Conservation (phyloP, 345 rosid genomes). For the Pelargonium nanum region DNA sequence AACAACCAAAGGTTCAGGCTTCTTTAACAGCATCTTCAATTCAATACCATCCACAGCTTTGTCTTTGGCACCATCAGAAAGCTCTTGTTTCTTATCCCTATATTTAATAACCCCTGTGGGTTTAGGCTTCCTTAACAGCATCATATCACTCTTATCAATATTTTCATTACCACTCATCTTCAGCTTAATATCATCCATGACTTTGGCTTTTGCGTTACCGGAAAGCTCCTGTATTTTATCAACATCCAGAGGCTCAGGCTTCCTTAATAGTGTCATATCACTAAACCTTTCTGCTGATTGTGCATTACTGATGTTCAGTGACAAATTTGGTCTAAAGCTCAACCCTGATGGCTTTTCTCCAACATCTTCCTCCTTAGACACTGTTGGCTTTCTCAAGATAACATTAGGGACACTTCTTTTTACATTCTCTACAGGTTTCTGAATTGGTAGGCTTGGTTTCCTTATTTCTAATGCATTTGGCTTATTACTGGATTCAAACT, state of each 20-base stretch:
- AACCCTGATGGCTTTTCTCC: slow-evolving; percentile 48
- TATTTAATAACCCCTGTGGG: slow-evolving; percentile 12
- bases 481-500: slow-evolving; percentile 35
- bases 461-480: slow-evolving; percentile 22
- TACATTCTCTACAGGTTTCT: slow-evolving; percentile 25
- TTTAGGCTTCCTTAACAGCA: slow-evolving; percentile 23
- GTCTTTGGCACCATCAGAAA: slow-evolving; percentile 12
- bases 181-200: slow-evolving; percentile 5
- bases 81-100: slow-evolving; percentile 17
- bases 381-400: slow-evolving; percentile 65
- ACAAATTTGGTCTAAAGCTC: slow-evolving; percentile 57
- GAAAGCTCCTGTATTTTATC: slow-evolving; percentile 20
- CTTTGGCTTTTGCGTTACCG: too few species aligned
- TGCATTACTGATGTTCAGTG: slow-evolving; percentile 48
- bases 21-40: slow-evolving; percentile 3
- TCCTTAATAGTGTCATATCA: slow-evolving; percentile 70
- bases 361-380: slow-evolving; percentile 42
- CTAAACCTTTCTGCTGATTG: slow-evolving; percentile 50
- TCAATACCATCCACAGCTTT: slow-evolving; percentile 6
- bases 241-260: slow-evolving; percentile 19
- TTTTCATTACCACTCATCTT: too few species aligned
- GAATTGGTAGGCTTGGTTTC: slow-evolving; percentile 31
- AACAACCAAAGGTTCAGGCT: not conserved
- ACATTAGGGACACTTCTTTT: slow-evolving; percentile 65
- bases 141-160: too few species aligned